Conservation (phyloP, 768 basidiomycete species). For the Tulasnella sp. region DNA sequence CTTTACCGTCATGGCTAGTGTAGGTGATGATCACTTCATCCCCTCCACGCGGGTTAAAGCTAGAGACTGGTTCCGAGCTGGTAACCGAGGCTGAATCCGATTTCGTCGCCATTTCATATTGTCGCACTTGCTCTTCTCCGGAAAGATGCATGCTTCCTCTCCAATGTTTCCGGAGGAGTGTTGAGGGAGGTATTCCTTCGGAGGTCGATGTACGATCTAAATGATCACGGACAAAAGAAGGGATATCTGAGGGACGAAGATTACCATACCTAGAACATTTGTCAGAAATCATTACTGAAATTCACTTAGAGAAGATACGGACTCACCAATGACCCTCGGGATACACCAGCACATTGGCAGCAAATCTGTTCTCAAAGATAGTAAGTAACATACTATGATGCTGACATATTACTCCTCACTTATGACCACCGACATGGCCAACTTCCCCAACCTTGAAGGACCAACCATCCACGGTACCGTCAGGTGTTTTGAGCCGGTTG, state of each 20-base stretch:
- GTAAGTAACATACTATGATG: conserved; percentile 13
- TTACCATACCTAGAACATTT: no score
- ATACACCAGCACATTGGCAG: conserved; percentile 12
- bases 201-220: not conserved
- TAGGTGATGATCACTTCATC: conserved; percentile 10
- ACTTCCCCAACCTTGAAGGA: conserved; percentile 10
- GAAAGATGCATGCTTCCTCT: conserved; percentile 17
- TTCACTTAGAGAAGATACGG: no score
- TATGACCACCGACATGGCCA: conserved; percentile 22
- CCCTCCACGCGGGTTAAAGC: no score
- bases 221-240: conserved; percentile 12
- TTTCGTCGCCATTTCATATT: not conserved
- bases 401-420: conserved; percentile 16
- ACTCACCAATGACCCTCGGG: conserved; percentile 18
- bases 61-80: not conserved
- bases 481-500: conserved; percentile 3
- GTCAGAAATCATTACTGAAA: no score
- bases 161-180: conserved; percentile 6
- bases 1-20: conserved; percentile 7
- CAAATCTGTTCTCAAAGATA: conserved; percentile 2
- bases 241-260: conserved; percentile 17
- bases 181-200: not conserved
- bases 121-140: conserved; percentile 2
- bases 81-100: not conserved
- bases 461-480: conserved; percentile 13